phyloP scores from a whole-genome alignment of 2,329 filamentous ascomycete genomes.

The Elsinoe arachidis region DNA sequence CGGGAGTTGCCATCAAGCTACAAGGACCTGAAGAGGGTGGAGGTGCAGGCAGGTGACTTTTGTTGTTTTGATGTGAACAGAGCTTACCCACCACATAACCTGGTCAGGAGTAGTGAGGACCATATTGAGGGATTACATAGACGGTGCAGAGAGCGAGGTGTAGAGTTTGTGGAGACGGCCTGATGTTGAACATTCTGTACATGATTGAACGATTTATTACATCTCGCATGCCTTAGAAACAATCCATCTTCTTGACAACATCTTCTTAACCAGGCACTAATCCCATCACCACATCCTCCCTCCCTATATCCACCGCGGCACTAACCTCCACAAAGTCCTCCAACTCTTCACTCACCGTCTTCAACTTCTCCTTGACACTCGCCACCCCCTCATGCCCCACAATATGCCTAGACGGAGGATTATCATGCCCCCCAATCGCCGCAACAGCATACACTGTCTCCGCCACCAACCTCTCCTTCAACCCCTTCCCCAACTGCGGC shows the following conservation, averaged over 20 bases:
- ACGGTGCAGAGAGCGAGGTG: neutral
- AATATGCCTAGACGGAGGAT: slow-evolving; percentile 88
- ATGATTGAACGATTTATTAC: neutral
- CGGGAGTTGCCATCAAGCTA: neutral
- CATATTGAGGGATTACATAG: slow-evolving; percentile 7
- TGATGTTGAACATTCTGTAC: neutral
- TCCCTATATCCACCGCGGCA: slow-evolving; percentile 65
- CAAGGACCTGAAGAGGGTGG: neutral
- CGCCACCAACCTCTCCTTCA: slow-evolving; percentile 65
- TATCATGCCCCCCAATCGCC: slow-evolving; percentile 90
- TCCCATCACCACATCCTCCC: slow-evolving; percentile 17
- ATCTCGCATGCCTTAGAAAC: too few species aligned
- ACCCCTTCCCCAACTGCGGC: slow-evolving; percentile 58
- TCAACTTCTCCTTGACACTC: slow-evolving; percentile 90
- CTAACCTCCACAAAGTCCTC: slow-evolving; percentile 94
- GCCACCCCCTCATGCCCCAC: slow-evolving; percentile 81
- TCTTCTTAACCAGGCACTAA: neutral
- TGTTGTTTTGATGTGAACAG: slow-evolving; percentile 3
- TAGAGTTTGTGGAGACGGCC: slow-evolving; percentile 11
- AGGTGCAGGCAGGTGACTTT: slow-evolving; percentile 1
- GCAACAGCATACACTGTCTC: slow-evolving; percentile 88
- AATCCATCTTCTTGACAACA: too few species aligned
- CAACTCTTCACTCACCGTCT: slow-evolving; percentile 89
- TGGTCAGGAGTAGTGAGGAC: slow-evolving; percentile 6
- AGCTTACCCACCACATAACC: slow-evolving; percentile 7